Conservation (phyloP, 176 grass and related monocot genomes). For the Themeda triandra region DNA sequence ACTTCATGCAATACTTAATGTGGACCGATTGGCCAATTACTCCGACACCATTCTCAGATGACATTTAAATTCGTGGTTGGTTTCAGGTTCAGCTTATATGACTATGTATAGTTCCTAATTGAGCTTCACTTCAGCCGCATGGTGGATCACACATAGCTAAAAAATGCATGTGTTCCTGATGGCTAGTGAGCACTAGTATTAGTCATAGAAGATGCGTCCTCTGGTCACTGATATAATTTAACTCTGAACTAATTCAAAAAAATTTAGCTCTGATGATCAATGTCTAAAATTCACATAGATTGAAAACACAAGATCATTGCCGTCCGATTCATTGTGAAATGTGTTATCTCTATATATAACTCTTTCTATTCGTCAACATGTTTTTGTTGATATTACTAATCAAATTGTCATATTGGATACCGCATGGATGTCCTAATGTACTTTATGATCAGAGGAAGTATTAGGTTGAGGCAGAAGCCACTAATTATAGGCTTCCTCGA, state of each 20-base stretch:
- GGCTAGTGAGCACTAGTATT: background rate
- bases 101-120: background rate
- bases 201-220: background rate
- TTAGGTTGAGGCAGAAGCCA: background rate
- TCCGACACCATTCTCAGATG: background rate
- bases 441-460: background rate
- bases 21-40: background rate
- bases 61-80: background rate
- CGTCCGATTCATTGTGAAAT: background rate
- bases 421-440: background rate
- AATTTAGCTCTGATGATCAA: background rate
- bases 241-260: background rate
- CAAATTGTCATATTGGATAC: background rate
- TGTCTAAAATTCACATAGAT: background rate
- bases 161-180: background rate
- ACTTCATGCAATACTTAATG: background rate
- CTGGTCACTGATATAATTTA: background rate
- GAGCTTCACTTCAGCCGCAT: constrained; percentile 6
- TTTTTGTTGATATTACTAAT: background rate
- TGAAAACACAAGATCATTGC: background rate
- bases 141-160: background rate
- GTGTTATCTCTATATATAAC: background rate
- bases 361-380: no score
- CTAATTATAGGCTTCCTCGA: background rate
- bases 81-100: background rate